These are phyloP conservation scores for Pleurotus tuoliensis DNA, from an alignment of 768 basidiomycete genomes.

Conservation along the genomic window DNA sequence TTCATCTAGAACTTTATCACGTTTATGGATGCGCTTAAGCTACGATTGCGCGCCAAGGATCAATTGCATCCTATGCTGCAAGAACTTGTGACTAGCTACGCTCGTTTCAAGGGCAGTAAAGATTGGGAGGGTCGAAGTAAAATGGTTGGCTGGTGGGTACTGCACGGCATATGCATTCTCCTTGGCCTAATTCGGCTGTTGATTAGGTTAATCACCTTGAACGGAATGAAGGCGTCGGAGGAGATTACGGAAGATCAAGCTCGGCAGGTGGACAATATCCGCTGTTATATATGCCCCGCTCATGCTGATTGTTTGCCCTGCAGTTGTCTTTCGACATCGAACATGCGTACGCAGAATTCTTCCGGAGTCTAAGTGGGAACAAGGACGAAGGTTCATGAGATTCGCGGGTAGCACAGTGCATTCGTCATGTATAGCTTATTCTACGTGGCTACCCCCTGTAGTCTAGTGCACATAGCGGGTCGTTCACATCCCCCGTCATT, in stretches of 20 bases:
- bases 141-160: constrained; percentile 84
- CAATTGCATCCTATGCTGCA: constrained; percentile 93
- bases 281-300: background rate
- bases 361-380: constrained; percentile 61
- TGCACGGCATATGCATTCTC: background rate
- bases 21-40: constrained; percentile 95
- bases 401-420: background rate
- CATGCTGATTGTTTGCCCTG: background rate
- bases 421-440: no score
- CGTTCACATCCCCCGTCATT: no score
- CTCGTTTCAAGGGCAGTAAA: constrained; percentile 89
- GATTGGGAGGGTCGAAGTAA: constrained; percentile 96
- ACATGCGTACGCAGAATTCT: constrained; percentile 92
- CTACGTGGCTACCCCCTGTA: no score
- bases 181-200: background rate
- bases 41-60: constrained; percentile 93
- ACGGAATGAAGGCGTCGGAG: constrained; percentile 95
- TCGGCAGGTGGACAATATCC: constrained; percentile 59
- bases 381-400: constrained; percentile 27
- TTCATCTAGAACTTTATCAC: constrained; percentile 87
- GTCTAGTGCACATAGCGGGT: no score
- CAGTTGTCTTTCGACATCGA: constrained; percentile 96
- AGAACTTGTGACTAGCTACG: constrained; percentile 92
- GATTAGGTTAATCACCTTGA: constrained; percentile 88
- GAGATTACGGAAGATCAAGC: constrained; percentile 95